Evolutionary conservation across 805 yeast species (phyloP), one percentile per base, ranked within the genome.

Genomic region (Pichia membranifaciens): DNA sequence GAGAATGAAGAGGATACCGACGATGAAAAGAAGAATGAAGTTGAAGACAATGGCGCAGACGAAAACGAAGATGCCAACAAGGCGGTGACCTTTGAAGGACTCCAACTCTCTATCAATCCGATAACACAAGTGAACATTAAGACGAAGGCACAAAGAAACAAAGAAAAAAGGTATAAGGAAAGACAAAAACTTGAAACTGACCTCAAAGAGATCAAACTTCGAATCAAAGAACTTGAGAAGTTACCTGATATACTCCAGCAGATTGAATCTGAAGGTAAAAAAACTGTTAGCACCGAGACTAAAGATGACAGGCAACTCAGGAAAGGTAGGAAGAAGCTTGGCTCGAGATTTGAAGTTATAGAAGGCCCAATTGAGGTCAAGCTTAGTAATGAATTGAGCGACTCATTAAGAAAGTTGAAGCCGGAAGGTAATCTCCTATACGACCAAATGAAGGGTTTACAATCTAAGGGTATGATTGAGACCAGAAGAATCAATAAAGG

Each of bases 371-470:
- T 78, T 45, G 82, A 91, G 58, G 84, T 93, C 23, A 91, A 93
- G 67, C 75, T 93, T 44, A 79, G 95, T 22, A 91, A 87, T 60
- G 99, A 93, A 66, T 74, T 93, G 54, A 80, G 84, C 31, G 95
- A 86, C 58, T 86, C 95, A 15, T 71, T 93, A 57, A 79, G 96
- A 64, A 78, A 81, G 52, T 70, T 93, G 60, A 86, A 79, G 61
- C 93, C 98, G 0, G 99, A 93, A 69, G 98, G 98, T 16, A 87
- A 84, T 62, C 68, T 87, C 49, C 72, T 88, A 39, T 81, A 82
- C 54, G 97, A 90, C 61, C 82, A 88, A 49, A 81, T 91, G 80
- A 75, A 82, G 64, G 78, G 77, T 51, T 64, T 91, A 53, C 98
- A 93, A 69, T 79, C 87, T 52, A 73, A 82, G 28, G 99, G 99